Evolutionary conservation across 2,329 filamentous ascomycete species (phyloP).

Genomic region (Alternaria infectoria): DNA sequence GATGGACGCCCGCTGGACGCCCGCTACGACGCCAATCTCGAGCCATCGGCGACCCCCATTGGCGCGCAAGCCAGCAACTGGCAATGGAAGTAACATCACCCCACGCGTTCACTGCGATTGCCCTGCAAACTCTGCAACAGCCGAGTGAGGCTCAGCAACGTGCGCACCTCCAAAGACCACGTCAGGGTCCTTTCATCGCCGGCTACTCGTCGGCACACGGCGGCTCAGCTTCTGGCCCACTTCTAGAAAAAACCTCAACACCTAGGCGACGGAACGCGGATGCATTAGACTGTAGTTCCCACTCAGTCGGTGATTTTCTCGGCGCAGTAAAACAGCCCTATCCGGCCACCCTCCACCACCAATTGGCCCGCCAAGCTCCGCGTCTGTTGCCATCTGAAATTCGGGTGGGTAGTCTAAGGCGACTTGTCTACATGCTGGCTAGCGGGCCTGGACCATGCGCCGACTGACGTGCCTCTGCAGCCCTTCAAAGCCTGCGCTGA

Average conservation of each 20-base stretch:
- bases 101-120: slow-evolving; percentile 7
- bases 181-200: background rate
- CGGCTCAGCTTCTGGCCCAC: slow-evolving; percentile 11
- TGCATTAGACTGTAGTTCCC: slow-evolving; percentile 8
- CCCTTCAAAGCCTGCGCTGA: slow-evolving; percentile 35
- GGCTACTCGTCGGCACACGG: slow-evolving; percentile 8
- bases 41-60: slow-evolving; percentile 22
- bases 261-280: slow-evolving; percentile 10
- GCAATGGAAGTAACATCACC: slow-evolving; percentile 3
- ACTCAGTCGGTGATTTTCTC: slow-evolving; percentile 23
- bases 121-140: background rate
- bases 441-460: slow-evolving; percentile 30
- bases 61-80: slow-evolving; percentile 1
- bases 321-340: slow-evolving; percentile 17
- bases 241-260: slow-evolving; percentile 20
- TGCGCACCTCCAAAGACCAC: background rate
- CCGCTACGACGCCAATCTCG: slow-evolving; percentile 1
- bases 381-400: slow-evolving; percentile 21
- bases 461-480: slow-evolving; percentile 35
- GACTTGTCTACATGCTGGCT: slow-evolving; percentile 25
- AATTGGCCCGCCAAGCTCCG: slow-evolving; percentile 27
- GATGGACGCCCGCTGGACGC: slow-evolving; percentile 3
- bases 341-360: slow-evolving; percentile 13
- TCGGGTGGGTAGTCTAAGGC: slow-evolving; percentile 24
- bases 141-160: background rate